Conservation (phyloP, 2,329 filamentous ascomycete genomes). For the Didymellaceae sp. region DNA sequence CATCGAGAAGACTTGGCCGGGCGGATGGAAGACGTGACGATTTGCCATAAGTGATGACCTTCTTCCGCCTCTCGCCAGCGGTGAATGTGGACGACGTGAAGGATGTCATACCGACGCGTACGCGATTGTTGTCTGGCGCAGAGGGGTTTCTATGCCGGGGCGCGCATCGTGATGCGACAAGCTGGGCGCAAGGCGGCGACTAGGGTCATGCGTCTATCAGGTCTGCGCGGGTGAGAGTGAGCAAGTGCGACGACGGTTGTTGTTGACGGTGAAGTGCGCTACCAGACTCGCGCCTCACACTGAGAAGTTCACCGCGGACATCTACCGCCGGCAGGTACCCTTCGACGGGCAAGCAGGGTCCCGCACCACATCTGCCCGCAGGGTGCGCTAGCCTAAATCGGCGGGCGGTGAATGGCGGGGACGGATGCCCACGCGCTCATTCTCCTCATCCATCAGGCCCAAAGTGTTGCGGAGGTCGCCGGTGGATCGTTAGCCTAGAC, state of each 20-base stretch:
- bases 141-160: slow-evolving; percentile 25
- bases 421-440: slow-evolving; percentile 5
- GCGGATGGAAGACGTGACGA: slow-evolving; percentile 34
- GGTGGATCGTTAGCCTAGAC: slow-evolving; percentile 43
- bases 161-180: slow-evolving; percentile 31
- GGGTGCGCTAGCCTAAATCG: slow-evolving; percentile 27
- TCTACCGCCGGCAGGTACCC: slow-evolving; percentile 25
- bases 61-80: slow-evolving; percentile 45
- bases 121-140: slow-evolving; percentile 12
- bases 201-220: not conserved
- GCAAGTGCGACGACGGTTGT: not conserved
- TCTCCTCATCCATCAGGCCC: slow-evolving; percentile 23
- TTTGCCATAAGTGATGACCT: slow-evolving; percentile 49
- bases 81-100: slow-evolving; percentile 39
- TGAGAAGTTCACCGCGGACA: slow-evolving; percentile 4
- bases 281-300: not conserved
- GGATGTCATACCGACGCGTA: slow-evolving; percentile 28
- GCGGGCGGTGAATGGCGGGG: slow-evolving; percentile 30
- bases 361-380: slow-evolving; percentile 7
- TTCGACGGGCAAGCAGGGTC: slow-evolving; percentile 26
- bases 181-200: slow-evolving; percentile 11
- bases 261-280: slow-evolving; percentile 17
- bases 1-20: slow-evolving; percentile 19
- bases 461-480: slow-evolving; percentile 38
- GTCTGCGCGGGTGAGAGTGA: not conserved